Percentiles rank a stretch among this genome's conserved stretches.
Conservation (phyloP, 805 yeast genomes). For the Teunomyces cretensis region DNA sequence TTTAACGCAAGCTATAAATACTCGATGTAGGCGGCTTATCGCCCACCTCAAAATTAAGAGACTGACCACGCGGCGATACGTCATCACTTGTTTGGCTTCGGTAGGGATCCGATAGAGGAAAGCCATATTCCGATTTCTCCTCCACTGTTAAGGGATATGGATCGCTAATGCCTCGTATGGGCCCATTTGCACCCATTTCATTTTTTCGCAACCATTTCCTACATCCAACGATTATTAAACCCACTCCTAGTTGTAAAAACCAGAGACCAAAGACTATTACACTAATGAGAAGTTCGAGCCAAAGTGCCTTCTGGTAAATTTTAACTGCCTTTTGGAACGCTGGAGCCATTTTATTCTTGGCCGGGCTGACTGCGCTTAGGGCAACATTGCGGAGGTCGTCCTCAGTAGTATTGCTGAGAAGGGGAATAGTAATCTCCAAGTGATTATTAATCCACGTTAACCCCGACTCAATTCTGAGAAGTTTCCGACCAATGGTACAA, state of each 20-base stretch:
- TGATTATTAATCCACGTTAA: conserved; percentile 74
- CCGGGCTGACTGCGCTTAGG: not conserved
- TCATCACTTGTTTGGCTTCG: not conserved
- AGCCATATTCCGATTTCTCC: conserved; percentile 24
- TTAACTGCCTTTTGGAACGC: conserved; percentile 3
- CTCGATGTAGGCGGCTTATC: not conserved
- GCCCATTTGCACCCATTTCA: not conserved
- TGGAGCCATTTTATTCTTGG: not conserved
- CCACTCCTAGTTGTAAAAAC: conserved; percentile 11
- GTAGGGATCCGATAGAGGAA: conserved; percentile 22
- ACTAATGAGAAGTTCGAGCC: conserved; percentile 8
- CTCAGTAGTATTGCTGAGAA: conserved; percentile 3
- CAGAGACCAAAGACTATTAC: conserved; percentile 10
- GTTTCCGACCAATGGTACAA: conserved; percentile 77
- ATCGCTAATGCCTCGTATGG: conserved; percentile 16
- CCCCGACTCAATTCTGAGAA: conserved; percentile 65
- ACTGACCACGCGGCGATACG: not conserved
- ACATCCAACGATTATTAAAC: conserved; percentile 1
- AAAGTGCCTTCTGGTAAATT: conserved; percentile 4
- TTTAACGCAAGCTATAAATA: not conserved
- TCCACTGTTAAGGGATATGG: conserved; percentile 28
- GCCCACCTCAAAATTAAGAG: not conserved
- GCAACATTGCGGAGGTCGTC: conserved; percentile 1
- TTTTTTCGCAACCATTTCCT: not conserved
- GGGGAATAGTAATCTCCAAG: conserved; percentile 59